Evolutionary conservation across 2,329 filamentous ascomycete species (phyloP).

Genomic region (Hypomyces perniciosus): DNA sequence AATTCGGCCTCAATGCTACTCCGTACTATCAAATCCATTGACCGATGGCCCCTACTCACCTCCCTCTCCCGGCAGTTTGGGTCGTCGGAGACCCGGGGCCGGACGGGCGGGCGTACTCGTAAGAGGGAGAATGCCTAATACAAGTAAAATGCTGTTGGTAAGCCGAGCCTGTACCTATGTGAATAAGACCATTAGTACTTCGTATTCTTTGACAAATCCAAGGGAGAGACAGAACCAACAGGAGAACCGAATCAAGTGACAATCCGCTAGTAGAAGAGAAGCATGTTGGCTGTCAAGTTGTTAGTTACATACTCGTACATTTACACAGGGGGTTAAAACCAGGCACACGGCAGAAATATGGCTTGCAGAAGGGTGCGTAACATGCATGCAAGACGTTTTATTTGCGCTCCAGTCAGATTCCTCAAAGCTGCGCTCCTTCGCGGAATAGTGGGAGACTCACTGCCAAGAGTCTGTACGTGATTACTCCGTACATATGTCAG

Average conservation of each 20-base stretch:
- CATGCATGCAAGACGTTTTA: not conserved
- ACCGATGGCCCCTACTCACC: not conserved
- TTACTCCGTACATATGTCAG: too few species aligned
- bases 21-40: not conserved
- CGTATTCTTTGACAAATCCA: too few species aligned
- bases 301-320: too few species aligned
- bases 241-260: not conserved
- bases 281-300: too few species aligned
- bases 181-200: too few species aligned
- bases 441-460: too few species aligned
- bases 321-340: not conserved
- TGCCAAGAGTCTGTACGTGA: too few species aligned
- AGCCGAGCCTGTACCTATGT: too few species aligned
- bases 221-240: too few species aligned
- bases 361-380: not conserved
- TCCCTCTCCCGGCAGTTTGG: not conserved
- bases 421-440: not conserved
- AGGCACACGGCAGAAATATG: not conserved
- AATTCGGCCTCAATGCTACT: too few species aligned
- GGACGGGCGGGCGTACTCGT: too few species aligned
- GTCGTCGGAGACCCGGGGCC: not conserved
- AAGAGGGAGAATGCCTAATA: not conserved
- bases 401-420: not conserved
- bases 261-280: not conserved
- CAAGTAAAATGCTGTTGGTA: not conserved